Evolutionary conservation across 1,284 basidiomycete species (phyloP).

Genomic region (Leccinum pallidistipes): DNA sequence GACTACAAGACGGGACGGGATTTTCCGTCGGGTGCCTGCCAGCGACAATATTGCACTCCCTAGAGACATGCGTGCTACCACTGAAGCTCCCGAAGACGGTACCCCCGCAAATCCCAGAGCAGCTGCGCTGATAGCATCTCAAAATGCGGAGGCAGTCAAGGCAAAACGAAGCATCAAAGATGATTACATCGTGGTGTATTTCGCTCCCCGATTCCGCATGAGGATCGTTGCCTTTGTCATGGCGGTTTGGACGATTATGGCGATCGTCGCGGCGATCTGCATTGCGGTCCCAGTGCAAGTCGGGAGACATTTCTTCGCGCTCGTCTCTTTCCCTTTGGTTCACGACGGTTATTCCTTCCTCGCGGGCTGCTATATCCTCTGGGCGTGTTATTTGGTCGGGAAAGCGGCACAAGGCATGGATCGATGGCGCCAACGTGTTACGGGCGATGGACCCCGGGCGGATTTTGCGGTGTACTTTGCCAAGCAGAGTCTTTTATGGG

Average conservation of each 20-base stretch:
- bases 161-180: conserved; percentile 62
- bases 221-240: conserved; percentile 72
- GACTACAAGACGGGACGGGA: conserved; percentile 48
- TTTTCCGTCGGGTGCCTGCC: conserved; percentile 79
- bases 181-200: conserved; percentile 82
- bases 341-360: conserved; percentile 91
- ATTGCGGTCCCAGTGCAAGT: conserved; percentile 69
- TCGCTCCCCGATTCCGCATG: conserved; percentile 77
- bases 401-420: conserved; percentile 64
- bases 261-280: conserved; percentile 53
- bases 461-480: conserved; percentile 60
- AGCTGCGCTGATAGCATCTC: conserved; percentile 54
- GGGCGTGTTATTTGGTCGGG: conserved; percentile 63
- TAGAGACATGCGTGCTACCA: conserved; percentile 74
- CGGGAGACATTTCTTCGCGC: conserved; percentile 67
- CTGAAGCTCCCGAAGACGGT: conserved; percentile 62
- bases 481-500: conserved; percentile 67
- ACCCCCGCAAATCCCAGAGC: conserved; percentile 61
- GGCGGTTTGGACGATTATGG: conserved; percentile 68
- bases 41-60: conserved; percentile 81
- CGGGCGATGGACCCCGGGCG: conserved; percentile 53
- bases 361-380: conserved; percentile 75
- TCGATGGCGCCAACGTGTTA: conserved; percentile 62
- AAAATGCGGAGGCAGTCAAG: conserved; percentile 68
- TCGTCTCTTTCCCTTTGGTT: conserved; percentile 55